These are phyloP conservation scores for Umbelopsis isabellina DNA, from an alignment of 192 early-diverging fungal genomes.

Conservation along the genomic window DNA sequence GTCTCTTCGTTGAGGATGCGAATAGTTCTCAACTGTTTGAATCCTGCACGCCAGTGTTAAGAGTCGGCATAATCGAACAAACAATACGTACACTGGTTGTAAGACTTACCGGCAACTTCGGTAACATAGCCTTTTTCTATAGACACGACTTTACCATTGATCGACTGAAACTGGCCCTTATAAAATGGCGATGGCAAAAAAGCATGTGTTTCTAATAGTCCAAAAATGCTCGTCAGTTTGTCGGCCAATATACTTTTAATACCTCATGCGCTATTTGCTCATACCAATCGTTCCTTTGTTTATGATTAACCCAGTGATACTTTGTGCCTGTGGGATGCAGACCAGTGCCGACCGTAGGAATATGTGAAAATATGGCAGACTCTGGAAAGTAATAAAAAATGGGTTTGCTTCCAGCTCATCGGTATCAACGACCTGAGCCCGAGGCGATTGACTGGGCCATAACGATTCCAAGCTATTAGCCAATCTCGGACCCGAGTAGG, in stretches of 20 bases:
- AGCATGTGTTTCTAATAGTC: constrained; percentile 56
- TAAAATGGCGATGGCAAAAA: constrained; percentile 56
- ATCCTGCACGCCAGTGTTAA: constrained; percentile 30
- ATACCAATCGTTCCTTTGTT: constrained; percentile 51
- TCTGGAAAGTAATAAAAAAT: constrained; percentile 27
- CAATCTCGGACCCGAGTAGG: no score
- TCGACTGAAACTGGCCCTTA: constrained; percentile 50
- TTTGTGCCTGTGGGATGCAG: constrained; percentile 51
- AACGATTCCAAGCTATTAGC: no score
- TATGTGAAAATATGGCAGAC: constrained; percentile 27
- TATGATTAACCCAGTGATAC: constrained; percentile 45
- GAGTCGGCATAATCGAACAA: neutral
- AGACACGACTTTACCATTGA: constrained; percentile 50
- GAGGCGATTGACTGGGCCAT: neutral
- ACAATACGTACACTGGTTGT: neutral
- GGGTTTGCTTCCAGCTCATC: constrained; percentile 42
- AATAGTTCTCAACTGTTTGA: constrained; percentile 46
- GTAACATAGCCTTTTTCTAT: constrained; percentile 49
- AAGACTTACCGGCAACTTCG: constrained; percentile 46
- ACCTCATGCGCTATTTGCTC: neutral
- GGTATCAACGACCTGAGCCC: constrained; percentile 7
- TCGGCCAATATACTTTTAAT: neutral
- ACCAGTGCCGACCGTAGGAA: constrained; percentile 48
- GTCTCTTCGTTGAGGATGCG: constrained; percentile 52
- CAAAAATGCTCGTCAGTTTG: neutral